phyloP scores from a whole-genome alignment of 2,329 filamentous ascomycete species.

The Aspergillus viridinutans region DNA sequence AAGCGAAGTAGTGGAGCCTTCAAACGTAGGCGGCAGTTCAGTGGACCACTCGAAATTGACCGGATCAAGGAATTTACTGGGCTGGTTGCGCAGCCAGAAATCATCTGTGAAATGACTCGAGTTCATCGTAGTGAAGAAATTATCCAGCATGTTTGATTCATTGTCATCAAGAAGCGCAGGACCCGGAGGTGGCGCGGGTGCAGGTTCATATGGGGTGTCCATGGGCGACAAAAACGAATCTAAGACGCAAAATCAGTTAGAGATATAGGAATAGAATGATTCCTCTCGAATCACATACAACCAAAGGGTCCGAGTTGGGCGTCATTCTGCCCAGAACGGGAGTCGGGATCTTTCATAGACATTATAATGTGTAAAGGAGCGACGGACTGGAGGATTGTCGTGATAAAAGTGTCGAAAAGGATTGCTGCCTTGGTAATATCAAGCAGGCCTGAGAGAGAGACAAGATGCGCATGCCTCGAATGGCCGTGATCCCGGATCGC shows the following conservation, averaged over 20 bases:
- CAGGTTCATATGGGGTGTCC: conserved; percentile 41
- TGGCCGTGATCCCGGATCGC: not conserved
- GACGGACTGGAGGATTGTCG: conserved; percentile 1
- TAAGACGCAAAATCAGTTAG: conserved; percentile 8
- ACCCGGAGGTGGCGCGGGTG: conserved; percentile 62
- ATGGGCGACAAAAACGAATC: conserved; percentile 32
- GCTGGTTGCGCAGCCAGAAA: conserved; percentile 31
- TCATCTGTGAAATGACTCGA: conserved; percentile 36
- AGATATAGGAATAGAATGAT: conserved; percentile 6
- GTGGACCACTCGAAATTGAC: conserved; percentile 36
- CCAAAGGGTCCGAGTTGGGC: conserved; percentile 61
- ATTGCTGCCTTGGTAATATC: conserved; percentile 20
- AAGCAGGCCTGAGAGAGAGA: conserved; percentile 18
- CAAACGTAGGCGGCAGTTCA: conserved; percentile 60
- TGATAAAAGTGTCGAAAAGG: conserved; percentile 8
- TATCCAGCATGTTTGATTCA: conserved; percentile 53
- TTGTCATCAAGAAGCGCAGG: conserved; percentile 60
- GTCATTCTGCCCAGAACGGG: conserved; percentile 42
- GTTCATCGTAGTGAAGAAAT: conserved; percentile 42
- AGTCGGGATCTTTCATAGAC: conserved; percentile 30
- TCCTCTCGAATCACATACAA: conserved; percentile 49
- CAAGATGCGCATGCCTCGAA: conserved; percentile 27
- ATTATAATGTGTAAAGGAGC: conserved; percentile 18
- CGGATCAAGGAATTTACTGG: conserved; percentile 25
- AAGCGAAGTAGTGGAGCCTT: conserved; percentile 62